Percentiles rank a stretch among this genome's conserved stretches.
These are phyloP conservation scores for Rhodomyrtus tomentosa DNA, from an alignment of 345 rosid species.

Conservation along the genomic window DNA sequence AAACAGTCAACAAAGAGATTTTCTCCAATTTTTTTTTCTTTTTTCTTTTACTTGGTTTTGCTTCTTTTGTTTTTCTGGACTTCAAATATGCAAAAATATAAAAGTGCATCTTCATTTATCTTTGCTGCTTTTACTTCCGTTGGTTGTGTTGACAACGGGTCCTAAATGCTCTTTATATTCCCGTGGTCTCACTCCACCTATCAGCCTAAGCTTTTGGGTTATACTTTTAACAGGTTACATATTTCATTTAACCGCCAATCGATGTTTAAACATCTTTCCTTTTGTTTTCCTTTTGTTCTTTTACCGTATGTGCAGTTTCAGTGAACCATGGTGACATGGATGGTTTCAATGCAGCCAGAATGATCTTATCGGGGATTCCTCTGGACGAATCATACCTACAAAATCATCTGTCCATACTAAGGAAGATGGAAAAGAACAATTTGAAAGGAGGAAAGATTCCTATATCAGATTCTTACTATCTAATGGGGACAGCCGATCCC, in stretches of 20 bases:
- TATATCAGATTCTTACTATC: conserved; percentile 51
- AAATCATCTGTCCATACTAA: conserved; percentile 16
- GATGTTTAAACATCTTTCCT: background rate
- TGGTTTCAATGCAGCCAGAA: conserved; percentile 20
- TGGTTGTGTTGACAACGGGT: too few species aligned
- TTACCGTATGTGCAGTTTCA: conserved; percentile 23
- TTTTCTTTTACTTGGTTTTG: background rate
- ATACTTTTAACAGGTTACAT: too few species aligned
- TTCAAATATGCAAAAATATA: background rate
- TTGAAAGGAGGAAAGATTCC: conserved; percentile 55
- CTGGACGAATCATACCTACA: conserved; percentile 58
- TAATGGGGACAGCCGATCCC: conserved; percentile 89
- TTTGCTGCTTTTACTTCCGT: background rate
- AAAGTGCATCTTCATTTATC: background rate
- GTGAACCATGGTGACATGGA: conserved; percentile 40
- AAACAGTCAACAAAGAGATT: background rate
- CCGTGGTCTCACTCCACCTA: too few species aligned
- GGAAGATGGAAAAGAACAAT: conserved; percentile 33
- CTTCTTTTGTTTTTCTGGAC: background rate
- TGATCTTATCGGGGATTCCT: conserved; percentile 66
- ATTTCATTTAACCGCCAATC: background rate
- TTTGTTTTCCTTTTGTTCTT: background rate
- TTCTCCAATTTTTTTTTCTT: background rate
- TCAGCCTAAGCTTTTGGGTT: too few species aligned
- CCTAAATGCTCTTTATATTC: too few species aligned